These are phyloP conservation scores for Cordyceps militaris DNA, from an alignment of 2,329 filamentous ascomycete genomes.

Conservation along the genomic window DNA sequence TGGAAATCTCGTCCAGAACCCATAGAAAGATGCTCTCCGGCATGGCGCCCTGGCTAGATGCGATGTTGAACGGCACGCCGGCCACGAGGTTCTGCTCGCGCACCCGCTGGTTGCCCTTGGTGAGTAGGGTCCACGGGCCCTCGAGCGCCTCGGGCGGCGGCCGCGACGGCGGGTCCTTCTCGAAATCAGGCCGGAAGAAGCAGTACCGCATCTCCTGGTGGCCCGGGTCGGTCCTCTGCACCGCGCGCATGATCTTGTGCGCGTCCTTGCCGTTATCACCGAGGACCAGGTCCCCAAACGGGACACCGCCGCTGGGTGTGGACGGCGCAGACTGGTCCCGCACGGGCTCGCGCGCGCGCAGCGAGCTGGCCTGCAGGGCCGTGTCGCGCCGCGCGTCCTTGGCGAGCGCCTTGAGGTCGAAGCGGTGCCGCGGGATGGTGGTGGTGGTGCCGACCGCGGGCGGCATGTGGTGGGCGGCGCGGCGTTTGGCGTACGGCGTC, in stretches of 20 bases:
- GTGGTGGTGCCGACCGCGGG: too few species aligned
- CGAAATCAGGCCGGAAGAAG: slow-evolving; percentile 39
- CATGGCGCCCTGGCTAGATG: slow-evolving; percentile 29
- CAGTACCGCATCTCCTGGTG: slow-evolving; percentile 34
- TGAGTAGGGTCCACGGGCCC: slow-evolving; percentile 42
- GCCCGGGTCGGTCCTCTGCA: slow-evolving; percentile 41
- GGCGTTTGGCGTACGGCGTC: slow-evolving; percentile 19
- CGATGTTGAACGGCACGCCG: slow-evolving; percentile 51
- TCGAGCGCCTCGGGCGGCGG: slow-evolving; percentile 26
- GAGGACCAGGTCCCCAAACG: slow-evolving; percentile 21
- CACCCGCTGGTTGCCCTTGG: slow-evolving; percentile 34
- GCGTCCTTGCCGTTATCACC: slow-evolving; percentile 36
- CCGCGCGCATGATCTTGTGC: slow-evolving; percentile 39
- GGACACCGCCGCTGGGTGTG: background rate
- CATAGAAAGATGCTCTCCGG: slow-evolving; percentile 61
- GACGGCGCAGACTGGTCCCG: slow-evolving; percentile 8
- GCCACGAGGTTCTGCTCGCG: slow-evolving; percentile 55
- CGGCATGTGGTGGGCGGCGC: slow-evolving; percentile 40
- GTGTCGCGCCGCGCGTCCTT: slow-evolving; percentile 53
- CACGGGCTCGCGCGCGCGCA: slow-evolving; percentile 33
- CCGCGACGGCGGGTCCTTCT: background rate
- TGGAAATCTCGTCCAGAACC: slow-evolving; percentile 54
- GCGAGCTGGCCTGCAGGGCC: slow-evolving; percentile 49
- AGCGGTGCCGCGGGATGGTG: slow-evolving; percentile 50
- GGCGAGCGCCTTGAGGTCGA: slow-evolving; percentile 56